Percentiles rank a stretch among this genome's conserved stretches.
These are phyloP conservation scores for Epichloe festucae DNA, from an alignment of 2,329 filamentous ascomycete genomes.

Conservation along the genomic window DNA sequence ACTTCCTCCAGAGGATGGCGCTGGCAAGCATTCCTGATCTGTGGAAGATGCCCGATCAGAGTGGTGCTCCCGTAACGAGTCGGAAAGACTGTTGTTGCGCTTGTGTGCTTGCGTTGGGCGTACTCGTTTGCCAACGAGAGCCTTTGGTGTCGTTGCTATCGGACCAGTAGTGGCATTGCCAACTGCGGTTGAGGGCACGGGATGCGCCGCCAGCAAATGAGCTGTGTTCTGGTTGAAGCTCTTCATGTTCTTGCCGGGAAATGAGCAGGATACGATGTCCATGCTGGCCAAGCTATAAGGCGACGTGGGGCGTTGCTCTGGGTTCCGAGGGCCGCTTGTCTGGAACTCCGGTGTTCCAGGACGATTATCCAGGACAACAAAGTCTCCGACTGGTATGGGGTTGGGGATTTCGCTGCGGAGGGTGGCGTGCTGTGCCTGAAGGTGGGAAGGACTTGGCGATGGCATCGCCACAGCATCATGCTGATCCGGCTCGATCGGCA, in stretches of 20 bases:
- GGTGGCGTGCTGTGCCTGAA: conserved; percentile 14
- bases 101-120: conserved; percentile 54
- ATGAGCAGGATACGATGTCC: conserved; percentile 51
- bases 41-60: conserved; percentile 37
- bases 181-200: conserved; percentile 37
- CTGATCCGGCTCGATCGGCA: conserved; percentile 30
- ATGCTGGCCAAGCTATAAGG: conserved; percentile 46
- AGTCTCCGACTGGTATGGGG: conserved; percentile 33
- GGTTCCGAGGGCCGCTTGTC: conserved; percentile 10
- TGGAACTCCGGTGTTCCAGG: conserved; percentile 34
- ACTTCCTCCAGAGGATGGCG: conserved; percentile 62
- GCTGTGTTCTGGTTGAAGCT: conserved; percentile 25
- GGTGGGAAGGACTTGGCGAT: conserved; percentile 8
- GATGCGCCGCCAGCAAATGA: conserved; percentile 39
- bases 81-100: conserved; percentile 75
- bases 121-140: conserved; percentile 45
- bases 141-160: conserved; percentile 44
- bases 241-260: conserved; percentile 39
- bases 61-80: conserved; percentile 63
- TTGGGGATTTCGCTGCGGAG: conserved; percentile 33
- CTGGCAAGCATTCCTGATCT: conserved; percentile 44
- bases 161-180: conserved; percentile 33
- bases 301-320: conserved; percentile 22
- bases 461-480: conserved; percentile 26
- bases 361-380: conserved; percentile 29